Evolutionary conservation across 306 rosid genomes (phyloP).

Genomic region (Alnus glutinosa): DNA sequence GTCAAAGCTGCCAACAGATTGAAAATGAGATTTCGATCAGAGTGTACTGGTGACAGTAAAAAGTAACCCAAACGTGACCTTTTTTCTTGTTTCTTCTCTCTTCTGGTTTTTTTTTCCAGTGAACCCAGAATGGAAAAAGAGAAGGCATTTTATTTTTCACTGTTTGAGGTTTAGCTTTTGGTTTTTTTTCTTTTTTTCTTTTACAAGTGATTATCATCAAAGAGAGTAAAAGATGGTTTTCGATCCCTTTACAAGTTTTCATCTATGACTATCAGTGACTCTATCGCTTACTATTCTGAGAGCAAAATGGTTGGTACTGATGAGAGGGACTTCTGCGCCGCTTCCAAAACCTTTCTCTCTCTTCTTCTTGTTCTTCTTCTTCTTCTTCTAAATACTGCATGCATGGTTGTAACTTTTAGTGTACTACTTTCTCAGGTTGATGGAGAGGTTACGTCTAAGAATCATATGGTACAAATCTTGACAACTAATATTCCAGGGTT

Average conservation of each 20-base stretch:
- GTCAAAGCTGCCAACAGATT: slow-evolving; percentile 50
- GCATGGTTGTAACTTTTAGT: background rate
- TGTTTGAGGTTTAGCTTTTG: background rate
- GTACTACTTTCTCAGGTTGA: background rate
- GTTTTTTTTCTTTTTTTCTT: background rate
- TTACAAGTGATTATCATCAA: background rate
- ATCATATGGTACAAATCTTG: background rate
- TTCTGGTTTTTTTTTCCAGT: background rate
- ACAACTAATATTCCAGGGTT: background rate
- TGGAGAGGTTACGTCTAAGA: background rate
- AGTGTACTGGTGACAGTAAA: slow-evolving; percentile 25
- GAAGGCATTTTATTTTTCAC: slow-evolving; percentile 7
- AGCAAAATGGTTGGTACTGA: slow-evolving; percentile 20
- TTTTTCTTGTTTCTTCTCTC: background rate
- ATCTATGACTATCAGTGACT: background rate
- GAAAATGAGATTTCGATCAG: slow-evolving; percentile 32
- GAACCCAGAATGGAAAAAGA: background rate
- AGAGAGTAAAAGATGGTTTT: slow-evolving; percentile 9
- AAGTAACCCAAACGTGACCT: slow-evolving; percentile 33
- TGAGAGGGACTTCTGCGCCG: slow-evolving; percentile 31
- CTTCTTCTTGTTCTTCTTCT: background rate
- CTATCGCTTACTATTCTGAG: slow-evolving; percentile 33
- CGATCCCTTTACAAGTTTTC: slow-evolving; percentile 19
- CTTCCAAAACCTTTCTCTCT: slow-evolving; percentile 23
- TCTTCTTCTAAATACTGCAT: background rate